Percentiles rank a stretch among this genome's conserved stretches.
These are phyloP conservation scores for Neurospora sp. DNA, from an alignment of 2,329 filamentous ascomycete genomes.

Conservation along the genomic window DNA sequence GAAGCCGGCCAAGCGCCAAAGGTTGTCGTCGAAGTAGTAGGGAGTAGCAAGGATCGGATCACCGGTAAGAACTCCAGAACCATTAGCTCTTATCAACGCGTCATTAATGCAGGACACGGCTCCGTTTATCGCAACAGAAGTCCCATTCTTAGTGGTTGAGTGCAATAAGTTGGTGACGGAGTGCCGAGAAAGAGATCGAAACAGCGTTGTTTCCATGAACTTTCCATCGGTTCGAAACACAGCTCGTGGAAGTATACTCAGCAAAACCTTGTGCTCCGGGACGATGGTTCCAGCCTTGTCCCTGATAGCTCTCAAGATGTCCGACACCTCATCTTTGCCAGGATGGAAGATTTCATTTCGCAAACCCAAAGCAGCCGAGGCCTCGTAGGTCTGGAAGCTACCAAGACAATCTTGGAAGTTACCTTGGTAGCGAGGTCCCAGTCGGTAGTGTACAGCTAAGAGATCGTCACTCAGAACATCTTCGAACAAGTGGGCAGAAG, in stretches of 20 bases:
- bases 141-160: slow-evolving; percentile 62
- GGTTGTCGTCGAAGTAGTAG: slow-evolving; percentile 78
- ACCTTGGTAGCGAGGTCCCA: slow-evolving; percentile 84
- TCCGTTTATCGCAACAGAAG: slow-evolving; percentile 77
- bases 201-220: slow-evolving; percentile 66
- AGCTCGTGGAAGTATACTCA: slow-evolving; percentile 74
- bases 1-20: slow-evolving; percentile 90
- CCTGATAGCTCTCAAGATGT: slow-evolving; percentile 82
- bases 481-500: slow-evolving; percentile 80
- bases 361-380: slow-evolving; percentile 81
- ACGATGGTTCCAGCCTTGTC: slow-evolving; percentile 75
- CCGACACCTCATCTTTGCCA: slow-evolving; percentile 82
- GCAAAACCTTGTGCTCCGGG: slow-evolving; percentile 68
- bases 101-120: slow-evolving; percentile 83
- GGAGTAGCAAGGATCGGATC: slow-evolving; percentile 73
- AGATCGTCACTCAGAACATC: slow-evolving; percentile 85
- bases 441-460: slow-evolving; percentile 78
- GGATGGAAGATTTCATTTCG: slow-evolving; percentile 86
- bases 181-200: slow-evolving; percentile 65
- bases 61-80: slow-evolving; percentile 73
- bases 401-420: slow-evolving; percentile 96
- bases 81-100: slow-evolving; percentile 70
- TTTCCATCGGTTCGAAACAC: slow-evolving; percentile 74
- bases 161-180: slow-evolving; percentile 60
- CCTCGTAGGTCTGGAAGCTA: slow-evolving; percentile 91